Evolutionary conservation across 2,329 filamentous ascomycete species (phyloP), one percentile per base, ranked within the genome.

Genomic region (Pyrenochaeta sp.): DNA sequence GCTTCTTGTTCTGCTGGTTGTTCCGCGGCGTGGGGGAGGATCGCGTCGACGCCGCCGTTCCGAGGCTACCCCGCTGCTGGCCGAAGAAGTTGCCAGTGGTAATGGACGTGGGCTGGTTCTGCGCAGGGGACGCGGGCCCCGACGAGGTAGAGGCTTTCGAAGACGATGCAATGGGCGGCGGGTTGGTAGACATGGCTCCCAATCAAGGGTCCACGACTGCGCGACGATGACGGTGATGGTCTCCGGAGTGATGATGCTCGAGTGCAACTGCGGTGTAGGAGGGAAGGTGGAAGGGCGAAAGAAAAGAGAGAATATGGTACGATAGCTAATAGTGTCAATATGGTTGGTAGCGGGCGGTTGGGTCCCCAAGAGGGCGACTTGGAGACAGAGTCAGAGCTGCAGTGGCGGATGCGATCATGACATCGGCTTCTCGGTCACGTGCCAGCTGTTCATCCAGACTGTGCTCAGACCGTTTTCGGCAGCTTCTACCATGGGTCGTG

Each of bases 1-100:
- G 92, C 76, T 90, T 93, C 77, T 90, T 90, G 52, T 85, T 83
- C 44, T 82, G 83, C 80, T 98, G 94, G 52, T 85, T 88, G 78
- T 91, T 96, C 69, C 93, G 86, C 50, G 91, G 87, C 47, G 85
- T 77, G 25, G 79, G 73, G 48, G 74, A 72, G 40, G 76, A 68
- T 54, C 79, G 74, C 58, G 77, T 71, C 39, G 74, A 63, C 19
- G 75, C 70, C 45, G 74, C 76, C 64, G 77, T 70, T 58, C 73
- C 78, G 62, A 73, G 77, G 61, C 73, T 79, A 67, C 75, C 72
- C 66, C 80, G 77, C 59, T 77, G 77, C 65, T 82, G 78, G 52
- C 78, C 77, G 66, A 76, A 76, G 66, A 75, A 78, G 70, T 80
- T 78, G 64, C 76, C 75, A 55, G 77, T 74, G 61, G 81, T 78